phyloP scores from a whole-genome alignment of 2,329 filamentous ascomycete species.

The Akanthomyces uredinophilus region DNA sequence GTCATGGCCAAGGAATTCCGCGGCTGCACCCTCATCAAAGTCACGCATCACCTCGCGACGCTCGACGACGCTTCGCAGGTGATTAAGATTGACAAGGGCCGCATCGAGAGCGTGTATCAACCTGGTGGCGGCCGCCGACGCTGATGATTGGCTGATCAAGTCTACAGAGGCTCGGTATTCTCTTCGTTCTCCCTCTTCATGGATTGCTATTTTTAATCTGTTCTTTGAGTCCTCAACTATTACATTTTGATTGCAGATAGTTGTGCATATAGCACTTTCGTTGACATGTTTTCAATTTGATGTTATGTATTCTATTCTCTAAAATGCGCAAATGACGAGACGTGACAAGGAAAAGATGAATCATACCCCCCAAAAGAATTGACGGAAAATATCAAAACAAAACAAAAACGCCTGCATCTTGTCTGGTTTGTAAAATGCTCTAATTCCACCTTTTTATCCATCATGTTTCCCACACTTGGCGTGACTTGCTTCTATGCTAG shows the following conservation, averaged over 20 bases:
- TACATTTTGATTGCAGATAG: no score
- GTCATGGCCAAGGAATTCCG: background rate
- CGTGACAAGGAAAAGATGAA: background rate
- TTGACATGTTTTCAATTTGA: background rate
- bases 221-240: no score
- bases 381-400: background rate
- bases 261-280: background rate
- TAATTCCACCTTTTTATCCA: background rate
- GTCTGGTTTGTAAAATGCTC: background rate
- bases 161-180: background rate
- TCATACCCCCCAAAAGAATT: background rate
- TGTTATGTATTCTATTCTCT: constrained; percentile 1
- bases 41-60: background rate
- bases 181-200: background rate
- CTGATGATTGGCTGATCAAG: background rate
- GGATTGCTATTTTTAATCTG: background rate
- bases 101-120: background rate
- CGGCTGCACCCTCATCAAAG: background rate
- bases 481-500: background rate
- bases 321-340: background rate
- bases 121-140: background rate
- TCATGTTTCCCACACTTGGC: background rate
- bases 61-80: background rate
- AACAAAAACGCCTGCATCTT: constrained; percentile 11
- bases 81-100: background rate